Base-by-base conservation (phyloP, 208 protist species). In the Crithidia acanthocephali region DNA sequence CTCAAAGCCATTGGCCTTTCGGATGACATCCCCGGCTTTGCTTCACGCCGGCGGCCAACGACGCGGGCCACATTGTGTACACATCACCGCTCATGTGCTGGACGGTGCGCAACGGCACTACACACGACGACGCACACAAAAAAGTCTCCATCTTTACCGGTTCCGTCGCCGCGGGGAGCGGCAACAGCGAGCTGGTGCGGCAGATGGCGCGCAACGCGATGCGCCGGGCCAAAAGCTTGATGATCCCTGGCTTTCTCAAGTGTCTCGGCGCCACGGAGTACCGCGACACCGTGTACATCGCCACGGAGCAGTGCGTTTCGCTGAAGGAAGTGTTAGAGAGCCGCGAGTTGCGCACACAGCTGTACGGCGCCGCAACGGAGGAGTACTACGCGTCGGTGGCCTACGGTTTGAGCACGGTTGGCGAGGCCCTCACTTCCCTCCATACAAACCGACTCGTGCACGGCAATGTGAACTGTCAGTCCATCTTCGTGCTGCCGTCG, bases 381-480 rank as follows among this genome's bases (percentile, higher is more conserved):
- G 60, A 72, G 48, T 68, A 73, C 30, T 25, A 73, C 50, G 65
- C 66, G 1, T 59, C 60, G 23, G 77, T 89, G 0, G 91, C 91
- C 10, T 83, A 90, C 59, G 93, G 93, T 1, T 58, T 95, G 28
- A 74, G 86, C 48, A 74, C 66, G 28, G 53, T 95, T 10, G 72
- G 70, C 20, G 68, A 68, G 8, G 91, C 80, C 7, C 69, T 98
- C 13, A 66, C 22, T 44, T 76, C 84, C 16, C 68, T 98, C n/a
- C 92, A 98, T 48, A 55, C 61, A 0, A 93, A 95, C 52, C 73
- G 81, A 42, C 67, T 98, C 18, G 60, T 92, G 44, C 94, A 98
- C 79, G 86, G 86, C 42, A 96, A 95, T 61, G 81, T 95, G 1
- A 79, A 74, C 59, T 71, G 50, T 25, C 79, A 91, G 30, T 72